Evolutionary conservation across 2,329 filamentous ascomycete species (phyloP).

Genomic region (Cadophora malorum): DNA sequence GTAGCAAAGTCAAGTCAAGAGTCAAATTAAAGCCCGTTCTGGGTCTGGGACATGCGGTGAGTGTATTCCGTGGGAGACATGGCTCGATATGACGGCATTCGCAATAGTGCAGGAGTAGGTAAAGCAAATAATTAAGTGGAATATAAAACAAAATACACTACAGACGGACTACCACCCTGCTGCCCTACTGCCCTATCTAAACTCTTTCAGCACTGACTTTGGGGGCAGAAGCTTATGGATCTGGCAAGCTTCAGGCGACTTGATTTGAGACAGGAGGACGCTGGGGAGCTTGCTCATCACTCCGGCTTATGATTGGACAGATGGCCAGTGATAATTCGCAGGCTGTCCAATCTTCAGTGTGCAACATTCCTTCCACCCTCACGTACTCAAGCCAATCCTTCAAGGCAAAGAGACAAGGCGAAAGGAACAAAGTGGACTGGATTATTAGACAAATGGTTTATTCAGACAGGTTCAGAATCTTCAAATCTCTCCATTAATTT

Average conservation of each 20-base stretch:
- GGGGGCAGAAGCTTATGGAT: conserved; percentile 23
- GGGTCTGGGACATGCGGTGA: conserved; percentile 12
- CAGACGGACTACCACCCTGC: not conserved
- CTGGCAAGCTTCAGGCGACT: conserved; percentile 18
- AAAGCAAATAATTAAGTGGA: not conserved
- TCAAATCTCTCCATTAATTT: not conserved
- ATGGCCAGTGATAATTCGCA: not conserved
- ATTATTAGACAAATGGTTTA: not conserved
- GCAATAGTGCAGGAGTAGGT: conserved; percentile 6
- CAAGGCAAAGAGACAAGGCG: not conserved
- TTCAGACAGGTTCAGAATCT: not conserved
- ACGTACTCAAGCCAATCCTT: not conserved
- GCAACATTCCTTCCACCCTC: not conserved
- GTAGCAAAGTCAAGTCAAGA: not conserved
- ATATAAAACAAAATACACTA: conserved; percentile 3
- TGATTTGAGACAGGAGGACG: not conserved
- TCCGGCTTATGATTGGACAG: not conserved
- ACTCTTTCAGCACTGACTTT: conserved; percentile 13
- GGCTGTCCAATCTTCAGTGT: conserved; percentile 4
- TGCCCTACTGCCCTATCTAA: not conserved
- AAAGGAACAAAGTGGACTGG: not conserved
- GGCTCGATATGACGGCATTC: not conserved
- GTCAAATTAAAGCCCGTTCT: not conserved
- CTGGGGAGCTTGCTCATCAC: not conserved
- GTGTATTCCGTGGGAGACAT: conserved; percentile 13